Conservation (phyloP, 1,284 basidiomycete species). For the Cryptococcus sp. region DNA sequence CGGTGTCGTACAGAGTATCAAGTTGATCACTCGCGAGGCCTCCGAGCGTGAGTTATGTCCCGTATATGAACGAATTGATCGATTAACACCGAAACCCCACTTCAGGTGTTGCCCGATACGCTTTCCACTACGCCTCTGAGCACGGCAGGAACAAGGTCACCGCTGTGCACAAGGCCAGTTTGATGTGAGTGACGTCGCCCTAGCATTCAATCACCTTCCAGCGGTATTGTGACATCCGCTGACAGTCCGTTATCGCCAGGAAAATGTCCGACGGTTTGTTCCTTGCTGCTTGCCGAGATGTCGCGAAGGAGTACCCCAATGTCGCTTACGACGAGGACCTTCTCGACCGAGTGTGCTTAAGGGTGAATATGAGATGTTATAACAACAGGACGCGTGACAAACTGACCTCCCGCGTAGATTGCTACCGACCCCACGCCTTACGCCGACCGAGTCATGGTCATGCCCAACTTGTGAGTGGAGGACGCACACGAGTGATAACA, state of each 20-base stretch:
- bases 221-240: background rate
- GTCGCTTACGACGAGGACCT: conserved; percentile 96
- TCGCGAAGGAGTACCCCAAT: conserved; percentile 94
- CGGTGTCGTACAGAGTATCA: conserved; percentile 99
- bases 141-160: conserved; percentile 90
- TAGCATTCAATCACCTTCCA: background rate
- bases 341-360: conserved; percentile 92
- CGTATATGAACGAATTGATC: no score
- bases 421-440: conserved; percentile 92
- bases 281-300: conserved; percentile 93
- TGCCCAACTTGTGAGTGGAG: conserved; percentile 89
- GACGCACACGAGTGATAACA: conserved; percentile 36
- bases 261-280: conserved; percentile 99
- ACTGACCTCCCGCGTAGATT: conserved; percentile 57
- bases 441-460: conserved; percentile 98
- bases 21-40: conserved; percentile 98
- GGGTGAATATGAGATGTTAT: conserved; percentile 59
- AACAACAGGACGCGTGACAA: background rate
- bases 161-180: conserved; percentile 99
- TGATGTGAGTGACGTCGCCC: conserved; percentile 62
- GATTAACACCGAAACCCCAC: no score
- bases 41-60: conserved; percentile 69
- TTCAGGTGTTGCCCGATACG: conserved; percentile 84
- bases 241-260: conserved; percentile 47
- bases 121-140: conserved; percentile 93